Evolutionary conservation across 768 basidiomycete genomes (phyloP).

Genomic region (Exidia glandulosa): DNA sequence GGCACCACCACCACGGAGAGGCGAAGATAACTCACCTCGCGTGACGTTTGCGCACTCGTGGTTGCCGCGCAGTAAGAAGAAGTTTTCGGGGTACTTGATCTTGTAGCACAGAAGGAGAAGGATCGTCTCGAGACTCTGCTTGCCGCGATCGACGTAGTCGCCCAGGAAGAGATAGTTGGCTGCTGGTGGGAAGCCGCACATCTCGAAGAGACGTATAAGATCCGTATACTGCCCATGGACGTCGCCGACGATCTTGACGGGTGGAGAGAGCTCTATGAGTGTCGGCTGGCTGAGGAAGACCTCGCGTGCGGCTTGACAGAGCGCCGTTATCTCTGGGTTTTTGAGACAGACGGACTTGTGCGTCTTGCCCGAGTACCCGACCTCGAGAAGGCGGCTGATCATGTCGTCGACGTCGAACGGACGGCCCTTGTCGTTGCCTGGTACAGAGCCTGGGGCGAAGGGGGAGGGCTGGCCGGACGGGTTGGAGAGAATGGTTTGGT

Average conservation of each 20-base stretch:
- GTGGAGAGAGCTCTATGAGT: slow-evolving; percentile 91
- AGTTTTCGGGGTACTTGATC: slow-evolving; percentile 99
- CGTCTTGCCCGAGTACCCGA: slow-evolving; percentile 96
- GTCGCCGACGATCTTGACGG: slow-evolving; percentile 98
- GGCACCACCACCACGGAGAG: slow-evolving; percentile 4
- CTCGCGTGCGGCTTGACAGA: slow-evolving; percentile 92
- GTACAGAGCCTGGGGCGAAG: slow-evolving; percentile 24
- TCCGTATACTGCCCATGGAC: slow-evolving; percentile 99
- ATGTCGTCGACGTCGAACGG: slow-evolving; percentile 94
- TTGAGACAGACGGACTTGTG: slow-evolving; percentile 92
- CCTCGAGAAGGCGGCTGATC: slow-evolving; percentile 91
- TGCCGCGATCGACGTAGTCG: slow-evolving; percentile 97
- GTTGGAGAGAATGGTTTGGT: slow-evolving; percentile 76
- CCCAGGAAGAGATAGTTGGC: slow-evolving; percentile 98
- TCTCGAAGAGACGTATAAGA: slow-evolving; percentile 95
- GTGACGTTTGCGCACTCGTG: slow-evolving; percentile 99
- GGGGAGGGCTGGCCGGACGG: slow-evolving; percentile 27
- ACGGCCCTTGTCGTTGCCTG: slow-evolving; percentile 46
- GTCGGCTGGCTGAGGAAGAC: slow-evolving; percentile 95
- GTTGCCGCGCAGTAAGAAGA: slow-evolving; percentile 94
- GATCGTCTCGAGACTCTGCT: slow-evolving; percentile 97
- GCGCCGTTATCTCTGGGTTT: slow-evolving; percentile 88
- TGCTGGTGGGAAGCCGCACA: slow-evolving; percentile 97
- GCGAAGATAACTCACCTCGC: slow-evolving; percentile 61
- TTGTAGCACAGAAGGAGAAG: slow-evolving; percentile 96